Evolutionary conservation across 345 rosid genomes (phyloP).

Genomic region (Ceriops decandra): DNA sequence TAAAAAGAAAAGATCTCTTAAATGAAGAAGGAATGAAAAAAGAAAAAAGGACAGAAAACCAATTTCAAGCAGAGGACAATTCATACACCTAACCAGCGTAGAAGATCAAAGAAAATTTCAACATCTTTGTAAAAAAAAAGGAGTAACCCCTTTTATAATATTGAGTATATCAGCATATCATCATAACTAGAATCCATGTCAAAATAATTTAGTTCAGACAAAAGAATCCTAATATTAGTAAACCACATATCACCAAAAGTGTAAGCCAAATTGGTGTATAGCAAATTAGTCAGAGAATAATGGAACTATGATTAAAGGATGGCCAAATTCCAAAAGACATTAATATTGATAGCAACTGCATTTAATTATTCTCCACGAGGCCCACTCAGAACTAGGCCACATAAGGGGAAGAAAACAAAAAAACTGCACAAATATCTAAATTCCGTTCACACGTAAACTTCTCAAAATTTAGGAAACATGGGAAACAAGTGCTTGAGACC

Average conservation of each 20-base stretch:
- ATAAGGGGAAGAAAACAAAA: background rate
- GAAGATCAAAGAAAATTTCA: background rate
- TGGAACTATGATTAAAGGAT: background rate
- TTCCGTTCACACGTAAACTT: background rate
- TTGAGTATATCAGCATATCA: background rate
- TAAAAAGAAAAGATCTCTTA: no score
- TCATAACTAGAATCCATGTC: background rate
- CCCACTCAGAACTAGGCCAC: background rate
- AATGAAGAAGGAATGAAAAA: no score
- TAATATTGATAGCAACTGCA: background rate
- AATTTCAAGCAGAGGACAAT: no score
- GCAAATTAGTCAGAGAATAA: slow-evolving; percentile 1
- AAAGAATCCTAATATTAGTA: background rate
- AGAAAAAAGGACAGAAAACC: no score
- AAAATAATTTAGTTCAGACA: background rate
- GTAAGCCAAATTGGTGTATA: background rate
- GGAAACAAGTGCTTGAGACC: background rate
- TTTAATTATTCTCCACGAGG: background rate
- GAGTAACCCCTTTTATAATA: no score
- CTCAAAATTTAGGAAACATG: background rate
- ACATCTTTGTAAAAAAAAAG: no score
- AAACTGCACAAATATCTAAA: background rate
- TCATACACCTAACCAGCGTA: background rate
- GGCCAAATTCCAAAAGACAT: background rate
- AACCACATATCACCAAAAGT: background rate